A percentile compares a stretch with the other conserved stretches of the same genome.
Evolutionary conservation across 768 basidiomycete species (phyloP).

Genomic region (Pisolithus albus): DNA sequence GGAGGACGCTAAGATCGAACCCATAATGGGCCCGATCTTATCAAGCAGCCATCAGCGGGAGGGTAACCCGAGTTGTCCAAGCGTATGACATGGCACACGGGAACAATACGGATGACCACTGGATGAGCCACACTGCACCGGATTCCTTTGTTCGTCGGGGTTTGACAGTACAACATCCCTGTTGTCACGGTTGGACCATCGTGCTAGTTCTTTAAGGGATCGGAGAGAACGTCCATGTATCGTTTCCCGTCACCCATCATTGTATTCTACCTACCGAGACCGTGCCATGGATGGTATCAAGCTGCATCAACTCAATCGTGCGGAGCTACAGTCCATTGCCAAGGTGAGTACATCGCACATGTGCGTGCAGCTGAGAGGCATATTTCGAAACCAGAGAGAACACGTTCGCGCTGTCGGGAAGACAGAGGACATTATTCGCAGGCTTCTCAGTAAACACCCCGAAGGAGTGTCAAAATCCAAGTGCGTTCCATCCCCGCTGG

Average conservation of each 20-base stretch:
- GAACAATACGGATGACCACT: neutral
- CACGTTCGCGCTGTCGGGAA: conserved; percentile 20
- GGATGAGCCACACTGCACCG: neutral
- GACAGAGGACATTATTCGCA: conserved; percentile 22
- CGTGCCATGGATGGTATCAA: conserved; percentile 12
- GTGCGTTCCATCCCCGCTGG: conserved; percentile 1
- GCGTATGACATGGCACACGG: no score
- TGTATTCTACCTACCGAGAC: neutral
- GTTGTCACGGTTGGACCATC: neutral
- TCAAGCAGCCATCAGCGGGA: no score
- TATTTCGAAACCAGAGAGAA: conserved; percentile 15
- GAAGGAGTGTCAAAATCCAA: conserved; percentile 15
- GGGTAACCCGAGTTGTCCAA: no score
- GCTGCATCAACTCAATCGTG: conserved; percentile 15
- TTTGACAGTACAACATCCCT: neutral
- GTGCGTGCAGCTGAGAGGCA: neutral
- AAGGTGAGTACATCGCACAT: conserved; percentile 9
- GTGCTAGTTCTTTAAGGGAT: neutral
- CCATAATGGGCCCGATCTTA: no score
- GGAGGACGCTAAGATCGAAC: no score
- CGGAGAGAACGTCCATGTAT: neutral
- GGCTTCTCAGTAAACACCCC: conserved; percentile 22
- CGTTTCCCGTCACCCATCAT: neutral
- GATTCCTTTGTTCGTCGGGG: neutral
- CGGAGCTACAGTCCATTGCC: conserved; percentile 20